These are phyloP conservation scores for Leccinum olivaceopallidum DNA, from an alignment of 768 basidiomycete genomes.

Conservation along the genomic window DNA sequence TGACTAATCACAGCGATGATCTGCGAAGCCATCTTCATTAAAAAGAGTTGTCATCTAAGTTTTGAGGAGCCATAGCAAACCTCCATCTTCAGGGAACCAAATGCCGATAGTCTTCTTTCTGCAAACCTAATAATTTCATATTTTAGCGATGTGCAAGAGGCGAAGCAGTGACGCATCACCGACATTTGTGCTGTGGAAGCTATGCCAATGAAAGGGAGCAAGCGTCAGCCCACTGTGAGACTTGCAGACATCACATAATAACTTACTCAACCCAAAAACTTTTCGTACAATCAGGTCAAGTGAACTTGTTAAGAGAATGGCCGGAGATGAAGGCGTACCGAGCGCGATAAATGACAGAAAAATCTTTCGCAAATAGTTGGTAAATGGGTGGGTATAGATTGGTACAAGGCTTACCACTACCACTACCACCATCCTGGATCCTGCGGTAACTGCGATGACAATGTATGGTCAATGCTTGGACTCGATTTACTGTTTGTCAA, in stretches of 20 bases:
- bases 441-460: slow-evolving; percentile 19
- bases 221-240: neutral
- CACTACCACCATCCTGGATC: slow-evolving; percentile 15
- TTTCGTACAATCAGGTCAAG: slow-evolving; percentile 14
- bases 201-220: neutral
- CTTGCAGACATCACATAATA: neutral
- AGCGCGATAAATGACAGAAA: slow-evolving; percentile 21
- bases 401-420: slow-evolving; percentile 17
- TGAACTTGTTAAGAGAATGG: neutral
- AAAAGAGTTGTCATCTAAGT: neutral
- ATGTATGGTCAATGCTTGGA: neutral
- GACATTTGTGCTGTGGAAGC: slow-evolving; percentile 29
- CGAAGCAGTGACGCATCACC: slow-evolving; percentile 2
- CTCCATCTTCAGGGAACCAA: slow-evolving; percentile 19
- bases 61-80: slow-evolving; percentile 11
- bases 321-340: slow-evolving; percentile 16
- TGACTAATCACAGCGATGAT: slow-evolving; percentile 15
- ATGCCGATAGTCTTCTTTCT: slow-evolving; percentile 23
- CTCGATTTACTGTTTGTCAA: neutral
- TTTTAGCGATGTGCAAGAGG: slow-evolving; percentile 7
- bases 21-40: slow-evolving; percentile 2
- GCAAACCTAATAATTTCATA: slow-evolving; percentile 14
- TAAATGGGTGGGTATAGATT: neutral
- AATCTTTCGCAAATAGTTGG: slow-evolving; percentile 13
- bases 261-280: slow-evolving; percentile 34